Percentiles rank a stretch among this genome's conserved stretches.
Conservation (phyloP, 2,329 filamentous ascomycete genomes). For the Zymoseptoria ardabiliae region DNA sequence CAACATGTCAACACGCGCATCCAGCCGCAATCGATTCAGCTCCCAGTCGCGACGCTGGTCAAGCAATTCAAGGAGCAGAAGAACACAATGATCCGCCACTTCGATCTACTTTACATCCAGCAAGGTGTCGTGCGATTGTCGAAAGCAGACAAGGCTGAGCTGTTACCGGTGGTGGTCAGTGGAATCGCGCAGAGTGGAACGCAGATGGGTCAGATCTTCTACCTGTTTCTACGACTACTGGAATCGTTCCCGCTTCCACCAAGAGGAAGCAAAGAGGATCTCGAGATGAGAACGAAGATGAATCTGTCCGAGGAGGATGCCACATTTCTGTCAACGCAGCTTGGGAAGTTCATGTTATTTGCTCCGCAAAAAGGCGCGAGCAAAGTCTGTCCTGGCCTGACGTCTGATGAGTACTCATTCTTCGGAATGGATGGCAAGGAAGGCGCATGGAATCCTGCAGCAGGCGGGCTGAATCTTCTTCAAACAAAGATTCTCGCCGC, state of each 20-base stretch:
- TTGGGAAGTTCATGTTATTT: conserved; percentile 70
- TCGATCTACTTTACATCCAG: conserved; percentile 83
- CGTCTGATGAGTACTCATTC: conserved; percentile 60
- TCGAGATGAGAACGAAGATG: conserved; percentile 56
- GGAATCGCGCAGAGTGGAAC: conserved; percentile 55
- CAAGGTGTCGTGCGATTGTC: conserved; percentile 64
- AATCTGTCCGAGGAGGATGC: conserved; percentile 66
- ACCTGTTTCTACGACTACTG: conserved; percentile 71
- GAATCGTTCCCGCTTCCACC: conserved; percentile 64
- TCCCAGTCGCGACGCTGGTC: conserved; percentile 77
- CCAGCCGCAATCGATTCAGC: conserved; percentile 56
- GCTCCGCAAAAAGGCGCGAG: conserved; percentile 33
- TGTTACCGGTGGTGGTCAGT: conserved; percentile 63
- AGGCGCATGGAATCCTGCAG: conserved; percentile 59
- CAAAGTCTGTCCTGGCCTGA: conserved; percentile 53
- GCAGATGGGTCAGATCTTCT: conserved; percentile 64
- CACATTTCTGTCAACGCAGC: conserved; percentile 63
- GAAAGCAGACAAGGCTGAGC: conserved; percentile 56
- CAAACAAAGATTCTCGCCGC: conserved; percentile 64
- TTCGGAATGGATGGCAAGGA: conserved; percentile 59
- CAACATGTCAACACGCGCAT: conserved; percentile 63
- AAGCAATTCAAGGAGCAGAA: conserved; percentile 80
- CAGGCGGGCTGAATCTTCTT: conserved; percentile 57
- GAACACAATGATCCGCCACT: conserved; percentile 70
- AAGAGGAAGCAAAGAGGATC: conserved; percentile 72